Evolutionary conservation across 495 filamentous ascomycete species (phyloP).

Genomic region (Penicillium psychrofluorescens): DNA sequence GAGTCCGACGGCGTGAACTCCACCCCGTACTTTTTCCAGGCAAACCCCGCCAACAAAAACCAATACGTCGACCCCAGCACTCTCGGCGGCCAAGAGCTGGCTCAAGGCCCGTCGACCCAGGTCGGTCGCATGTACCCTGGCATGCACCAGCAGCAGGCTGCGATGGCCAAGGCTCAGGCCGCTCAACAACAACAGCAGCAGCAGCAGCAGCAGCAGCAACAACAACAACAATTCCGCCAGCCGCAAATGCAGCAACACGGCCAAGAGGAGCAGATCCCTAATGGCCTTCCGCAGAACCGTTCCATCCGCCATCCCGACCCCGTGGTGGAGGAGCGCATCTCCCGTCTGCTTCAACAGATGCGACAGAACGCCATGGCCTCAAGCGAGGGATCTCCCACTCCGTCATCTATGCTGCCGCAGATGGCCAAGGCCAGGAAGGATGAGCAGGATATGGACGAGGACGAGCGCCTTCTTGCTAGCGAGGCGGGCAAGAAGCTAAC

Average conservation of each 20-base stretch:
- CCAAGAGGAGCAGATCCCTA: slow-evolving; percentile 24
- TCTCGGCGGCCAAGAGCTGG: slow-evolving; percentile 51
- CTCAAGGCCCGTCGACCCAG: slow-evolving; percentile 42
- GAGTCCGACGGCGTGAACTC: slow-evolving; percentile 57
- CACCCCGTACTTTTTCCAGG: slow-evolving; percentile 41
- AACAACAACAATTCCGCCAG: slow-evolving; percentile 56
- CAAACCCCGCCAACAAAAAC: slow-evolving; percentile 24
- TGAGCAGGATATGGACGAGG: slow-evolving; percentile 97
- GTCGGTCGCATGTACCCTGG: slow-evolving; percentile 76
- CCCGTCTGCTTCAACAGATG: slow-evolving; percentile 77
- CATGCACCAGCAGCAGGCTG: slow-evolving; percentile 86
- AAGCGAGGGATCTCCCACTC: slow-evolving; percentile 41
- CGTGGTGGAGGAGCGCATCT: slow-evolving; percentile 77
- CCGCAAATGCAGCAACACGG: slow-evolving; percentile 46
- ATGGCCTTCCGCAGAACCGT: slow-evolving; percentile 27
- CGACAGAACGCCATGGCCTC: slow-evolving; percentile 54
- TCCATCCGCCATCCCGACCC: slow-evolving; percentile 51
- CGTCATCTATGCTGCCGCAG: slow-evolving; percentile 35
- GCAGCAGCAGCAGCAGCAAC: slow-evolving; percentile 55
- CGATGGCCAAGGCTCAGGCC: slow-evolving; percentile 72
- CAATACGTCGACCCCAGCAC: slow-evolving; percentile 66
- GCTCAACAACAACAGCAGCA: slow-evolving; percentile 63
- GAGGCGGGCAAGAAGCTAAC: slow-evolving; percentile 96
- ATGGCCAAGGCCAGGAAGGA: slow-evolving; percentile 71
- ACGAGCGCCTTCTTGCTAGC: slow-evolving; percentile 84